Evolutionary conservation across 225 moss, liverwort and hornwort species (phyloP), one percentile per base, ranked within the genome.

Genomic region (Asterella californica): DNA sequence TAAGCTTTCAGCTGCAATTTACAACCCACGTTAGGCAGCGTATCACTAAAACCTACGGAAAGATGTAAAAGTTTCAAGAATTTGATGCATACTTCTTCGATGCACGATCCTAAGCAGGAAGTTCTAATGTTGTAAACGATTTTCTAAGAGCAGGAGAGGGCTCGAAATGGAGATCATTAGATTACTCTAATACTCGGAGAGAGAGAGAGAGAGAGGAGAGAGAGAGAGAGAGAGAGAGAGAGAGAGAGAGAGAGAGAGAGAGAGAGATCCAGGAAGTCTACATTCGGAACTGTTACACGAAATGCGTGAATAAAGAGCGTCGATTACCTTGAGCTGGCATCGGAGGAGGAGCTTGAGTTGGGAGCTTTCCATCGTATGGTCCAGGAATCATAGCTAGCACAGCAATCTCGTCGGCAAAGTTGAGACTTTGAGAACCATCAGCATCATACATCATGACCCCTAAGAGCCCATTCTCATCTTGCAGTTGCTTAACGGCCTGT

Each of bases 401-500:
- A 54, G n/a, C 55, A 2, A 65, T 82, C 66, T 87, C 87, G 1
- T 81, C 73, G 5, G 70, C 15, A 62, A 87, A 87, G 34, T 62
- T 47, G 2, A 0, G 5, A 19, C 7, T 24, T 15, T 76, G 15
- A 32, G 87, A 84, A 29, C 32, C 45, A 49, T 87, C 87, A 9
- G 84, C 87, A 7, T 81, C 74, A 45, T 46, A 87, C 4, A 87
- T 10, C 81, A 87, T 79, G 37, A 87, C 79, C 29, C 87, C 87
- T 17, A 66, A 15, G 15, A 87, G 76, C 11, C 84, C 81, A 57
- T 79, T 38, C 33, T 24, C 10, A 2, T 61, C 24, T 30, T 30
- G 10, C 0, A 87, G 21, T 55, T 70, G 14, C 47, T 33, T 21
- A 18, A 84, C n/a, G 6, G 87, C 80, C 6, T 32, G 2, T 57